Base-by-base conservation (phyloP, 108 stramenopile species). In the Parietichytrium sp. region DNA sequence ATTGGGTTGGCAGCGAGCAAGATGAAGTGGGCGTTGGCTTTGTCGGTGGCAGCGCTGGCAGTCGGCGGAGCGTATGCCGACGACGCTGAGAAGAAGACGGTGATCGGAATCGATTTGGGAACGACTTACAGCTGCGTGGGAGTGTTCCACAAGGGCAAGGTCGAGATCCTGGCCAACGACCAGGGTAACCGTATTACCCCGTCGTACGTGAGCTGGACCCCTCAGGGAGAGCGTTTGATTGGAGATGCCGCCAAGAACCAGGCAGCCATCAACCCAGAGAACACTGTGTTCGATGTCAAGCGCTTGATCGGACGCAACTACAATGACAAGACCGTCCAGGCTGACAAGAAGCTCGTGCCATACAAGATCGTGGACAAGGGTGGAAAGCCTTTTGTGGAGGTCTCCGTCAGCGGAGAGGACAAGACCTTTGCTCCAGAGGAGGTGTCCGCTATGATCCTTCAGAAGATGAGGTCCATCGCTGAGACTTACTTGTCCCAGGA, bases 171-270 rank as follows among this genome's bases (percentile, higher is more conserved):
- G 54, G 89, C 90, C 47, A 93, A 93, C 84, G 92, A 93, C 81
- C 92, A 92, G 86, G 88, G 90, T 27, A 93, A 93, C 88, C 92
- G 91, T 20, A 93, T 89, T 81, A 93, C 92, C 0, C 92, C 92
- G 18, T 92, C 91, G 13, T 92, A 92, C 54, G 92, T 93, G 29
- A 88, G 91, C 49, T 93, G 86, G 82, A 87, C 83, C 12, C 86
- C 84, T 49, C 82, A 77, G 29, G 92, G 88, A 15, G 91, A 93
- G 82, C 93, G 94, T 49, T 82, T 96, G 47, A 94, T 98, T 26
- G 97, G 97, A 48, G 96, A 97, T 83, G 95, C 98, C 51, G 98
- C 98, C 79, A 97, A 96, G 93, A 95, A 96, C 88, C 94, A 96
- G 88, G 95, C 96, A 29, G 93, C 96, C 15, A 89, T 93, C 82